Evolutionary conservation across 2,329 filamentous ascomycete species (phyloP), one percentile per base, ranked within the genome.

Genomic region (Fusarium sp.): DNA sequence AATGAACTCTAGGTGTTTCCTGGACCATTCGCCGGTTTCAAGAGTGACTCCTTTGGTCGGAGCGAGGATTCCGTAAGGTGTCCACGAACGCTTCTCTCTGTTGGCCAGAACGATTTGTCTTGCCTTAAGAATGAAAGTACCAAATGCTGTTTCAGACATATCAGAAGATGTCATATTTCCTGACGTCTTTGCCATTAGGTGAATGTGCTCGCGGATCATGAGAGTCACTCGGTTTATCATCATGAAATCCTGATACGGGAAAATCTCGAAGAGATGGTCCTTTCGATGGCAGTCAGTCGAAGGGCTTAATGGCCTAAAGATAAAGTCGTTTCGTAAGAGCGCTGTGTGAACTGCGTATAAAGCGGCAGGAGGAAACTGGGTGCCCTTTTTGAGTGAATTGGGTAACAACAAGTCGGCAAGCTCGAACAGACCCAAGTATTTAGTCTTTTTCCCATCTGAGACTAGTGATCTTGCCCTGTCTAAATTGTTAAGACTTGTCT

Each of bases 281-380:
- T 87, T 77, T 82, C 90, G 79, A 62, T 83, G 82, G 48, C 78
- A 85, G 79, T 79, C 81, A 81, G 87, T 81, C 81, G 87, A 79
- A 71, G 87, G 76, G 81, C 86, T 80, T 79, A 88, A 71, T 5
- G 87, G 84, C 5, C 86, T 85, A 78, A 95, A 93, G 28, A 77
- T 89, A 60, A 90, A 85, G 14, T 91, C 89, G 67, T 91, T 87
- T 45, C 87, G 84, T 30, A 87, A 80, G 13, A 96, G 79, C 14
- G 91, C 88, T 63, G 89, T 89, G 74, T 94, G 91, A 12, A 95
- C 89, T 8, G 93, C 93, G 76, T 94, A 93, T 10, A 94, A 81
- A 14, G 87, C 86, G 34, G 85, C 77, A 2, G 86, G 73, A 2
- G 86, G 82, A 60, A 87, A 87, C 15, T 80, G 82, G 3, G 79